A percentile compares a stretch with the other conserved stretches of the same genome.
These are phyloP conservation scores for Nemania sp. DNA, from an alignment of 2,329 filamentous ascomycete species.

Conservation along the genomic window DNA sequence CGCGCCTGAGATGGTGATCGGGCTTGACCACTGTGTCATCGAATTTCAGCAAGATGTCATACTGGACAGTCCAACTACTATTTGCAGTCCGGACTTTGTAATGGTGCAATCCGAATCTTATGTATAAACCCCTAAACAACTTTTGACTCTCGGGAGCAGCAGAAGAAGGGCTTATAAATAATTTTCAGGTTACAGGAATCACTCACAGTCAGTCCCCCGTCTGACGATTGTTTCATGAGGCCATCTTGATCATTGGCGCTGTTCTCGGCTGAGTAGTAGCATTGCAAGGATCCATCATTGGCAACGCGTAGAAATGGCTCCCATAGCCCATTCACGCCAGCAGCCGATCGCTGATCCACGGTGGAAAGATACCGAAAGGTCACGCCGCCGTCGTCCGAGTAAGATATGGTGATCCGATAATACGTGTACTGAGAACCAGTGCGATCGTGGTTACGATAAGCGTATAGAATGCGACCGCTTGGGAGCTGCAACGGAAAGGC, in stretches of 20 bases:
- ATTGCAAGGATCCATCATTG: constrained; percentile 46
- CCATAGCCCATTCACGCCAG: constrained; percentile 46
- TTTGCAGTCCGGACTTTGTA: not conserved
- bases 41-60: constrained; percentile 38
- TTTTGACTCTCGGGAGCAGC: not conserved
- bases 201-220: constrained; percentile 44
- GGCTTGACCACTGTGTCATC: constrained; percentile 21
- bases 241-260: constrained; percentile 47
- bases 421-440: constrained; percentile 33
- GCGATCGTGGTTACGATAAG: constrained; percentile 45
- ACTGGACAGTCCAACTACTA: not conserved
- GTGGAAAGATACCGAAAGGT: constrained; percentile 44
- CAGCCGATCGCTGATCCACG: constrained; percentile 34
- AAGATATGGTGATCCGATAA: constrained; percentile 50
- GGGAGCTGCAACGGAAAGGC: constrained; percentile 42
- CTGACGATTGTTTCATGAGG: constrained; percentile 45
- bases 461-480: constrained; percentile 44
- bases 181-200: not conserved
- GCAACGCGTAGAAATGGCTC: constrained; percentile 51
- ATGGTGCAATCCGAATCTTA: not conserved
- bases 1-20: constrained; percentile 43
- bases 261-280: constrained; percentile 52
- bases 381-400: constrained; percentile 47
- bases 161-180: not conserved
- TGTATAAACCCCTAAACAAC: not conserved